phyloP scores from a whole-genome alignment of 2,329 filamentous ascomycete genomes.

The Pochonia chlamydosporia region DNA sequence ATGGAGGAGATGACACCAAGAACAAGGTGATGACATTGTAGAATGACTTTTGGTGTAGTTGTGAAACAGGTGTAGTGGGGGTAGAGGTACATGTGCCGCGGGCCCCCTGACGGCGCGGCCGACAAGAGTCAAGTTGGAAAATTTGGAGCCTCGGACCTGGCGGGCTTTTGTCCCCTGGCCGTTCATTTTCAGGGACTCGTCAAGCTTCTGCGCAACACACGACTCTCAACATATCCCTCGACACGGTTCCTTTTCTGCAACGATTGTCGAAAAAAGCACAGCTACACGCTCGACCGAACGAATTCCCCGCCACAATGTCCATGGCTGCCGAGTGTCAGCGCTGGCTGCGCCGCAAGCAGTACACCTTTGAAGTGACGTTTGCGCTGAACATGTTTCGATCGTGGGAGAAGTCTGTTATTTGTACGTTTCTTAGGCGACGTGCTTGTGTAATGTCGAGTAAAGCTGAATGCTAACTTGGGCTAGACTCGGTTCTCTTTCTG shows the following conservation, averaged over 20 bases:
- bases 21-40: too few species aligned
- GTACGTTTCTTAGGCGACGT: too few species aligned
- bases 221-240: neutral
- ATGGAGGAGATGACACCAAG: neutral
- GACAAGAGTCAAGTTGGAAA: too few species aligned
- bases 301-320: constrained; percentile 7
- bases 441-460: too few species aligned
- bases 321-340: constrained; percentile 48
- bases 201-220: neutral
- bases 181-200: neutral
- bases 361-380: constrained; percentile 97
- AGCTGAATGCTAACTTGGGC: constrained; percentile 50
- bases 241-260: neutral
- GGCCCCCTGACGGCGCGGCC: neutral
- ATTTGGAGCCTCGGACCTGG: neutral
- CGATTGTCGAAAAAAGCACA: too few species aligned
- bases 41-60: too few species aligned
- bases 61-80: too few species aligned
- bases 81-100: neutral
- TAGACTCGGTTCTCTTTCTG: constrained; percentile 89
- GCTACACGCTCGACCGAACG: too few species aligned
- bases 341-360: constrained; percentile 92
- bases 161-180: neutral
- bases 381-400: constrained; percentile 96
- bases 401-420: constrained; percentile 95